Conservation (phyloP, 305 asterid species). For the Fraxinus angustifolia region DNA sequence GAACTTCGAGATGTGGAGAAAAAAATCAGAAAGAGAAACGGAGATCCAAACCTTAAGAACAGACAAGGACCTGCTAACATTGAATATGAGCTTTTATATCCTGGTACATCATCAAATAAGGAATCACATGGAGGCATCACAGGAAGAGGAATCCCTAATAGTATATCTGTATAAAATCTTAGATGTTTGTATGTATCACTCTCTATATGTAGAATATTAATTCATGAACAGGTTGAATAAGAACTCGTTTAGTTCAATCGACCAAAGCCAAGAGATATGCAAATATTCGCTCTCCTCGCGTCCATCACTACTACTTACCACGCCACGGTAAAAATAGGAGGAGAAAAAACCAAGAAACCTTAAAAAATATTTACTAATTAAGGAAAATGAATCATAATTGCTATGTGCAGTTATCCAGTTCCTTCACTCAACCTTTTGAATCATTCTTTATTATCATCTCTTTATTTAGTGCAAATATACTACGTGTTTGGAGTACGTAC, state of each 20-base stretch:
- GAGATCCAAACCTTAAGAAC: constrained; percentile 41
- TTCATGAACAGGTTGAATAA: background rate
- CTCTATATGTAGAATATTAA: background rate
- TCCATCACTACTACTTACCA: background rate
- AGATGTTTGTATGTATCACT: background rate
- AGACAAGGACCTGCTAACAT: constrained; percentile 37
- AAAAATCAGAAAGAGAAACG: constrained; percentile 36
- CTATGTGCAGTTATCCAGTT: constrained; percentile 26
- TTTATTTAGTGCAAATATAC: too few species aligned
- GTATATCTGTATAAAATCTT: constrained; percentile 31
- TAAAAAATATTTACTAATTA: too few species aligned
- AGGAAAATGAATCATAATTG: constrained; percentile 8
- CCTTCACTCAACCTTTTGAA: constrained; percentile 30
- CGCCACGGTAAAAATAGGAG: background rate
- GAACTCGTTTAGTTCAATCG: too few species aligned
- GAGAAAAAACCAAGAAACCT: too few species aligned
- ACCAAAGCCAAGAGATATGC: too few species aligned
- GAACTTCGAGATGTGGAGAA: constrained; percentile 40
- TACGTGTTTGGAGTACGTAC: too few species aligned
- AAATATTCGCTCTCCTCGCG: background rate
- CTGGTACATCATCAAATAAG: constrained; percentile 27
- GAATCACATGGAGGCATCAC: constrained; percentile 25
- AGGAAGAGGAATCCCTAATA: constrained; percentile 39
- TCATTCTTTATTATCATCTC: constrained; percentile 17
- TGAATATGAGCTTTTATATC: constrained; percentile 34